Percentiles rank a stretch among this genome's conserved stretches.
These are phyloP conservation scores for Cenococcum geophilum DNA, from an alignment of 495 filamentous ascomycete genomes.

Conservation along the genomic window DNA sequence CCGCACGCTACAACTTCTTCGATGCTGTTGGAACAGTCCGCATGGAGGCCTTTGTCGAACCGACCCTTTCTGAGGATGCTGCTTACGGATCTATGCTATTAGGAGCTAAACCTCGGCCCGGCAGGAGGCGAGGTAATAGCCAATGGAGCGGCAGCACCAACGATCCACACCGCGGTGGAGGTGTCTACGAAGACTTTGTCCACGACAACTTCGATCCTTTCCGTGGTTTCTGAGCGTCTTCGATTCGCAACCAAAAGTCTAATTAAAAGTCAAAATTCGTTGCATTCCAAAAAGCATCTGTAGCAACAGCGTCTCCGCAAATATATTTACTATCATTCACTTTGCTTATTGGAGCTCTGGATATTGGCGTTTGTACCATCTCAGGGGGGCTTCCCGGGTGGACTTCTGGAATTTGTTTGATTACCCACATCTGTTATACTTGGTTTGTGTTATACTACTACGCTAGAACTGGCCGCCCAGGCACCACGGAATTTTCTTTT, in stretches of 20 bases:
- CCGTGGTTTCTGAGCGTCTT: conserved; percentile 20
- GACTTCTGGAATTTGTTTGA: background rate
- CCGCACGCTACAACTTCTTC: conserved; percentile 53
- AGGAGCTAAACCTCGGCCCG: conserved; percentile 12
- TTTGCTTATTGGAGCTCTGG: background rate
- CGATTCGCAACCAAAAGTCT: background rate
- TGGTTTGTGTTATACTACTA: background rate
- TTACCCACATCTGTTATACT: background rate
- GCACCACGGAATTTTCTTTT: conserved; percentile 1
- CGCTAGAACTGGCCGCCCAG: conserved; percentile 4
- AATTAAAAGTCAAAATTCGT: background rate
- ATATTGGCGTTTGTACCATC: conserved; percentile 3
- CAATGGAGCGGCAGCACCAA: conserved; percentile 31
- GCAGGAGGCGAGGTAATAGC: conserved; percentile 27
- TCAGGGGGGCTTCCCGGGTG: background rate
- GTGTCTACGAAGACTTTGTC: conserved; percentile 28
- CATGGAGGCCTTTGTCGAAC: conserved; percentile 92
- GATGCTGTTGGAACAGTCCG: conserved; percentile 82
- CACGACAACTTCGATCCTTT: conserved; percentile 27
- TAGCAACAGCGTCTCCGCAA: background rate
- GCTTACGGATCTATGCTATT: background rate
- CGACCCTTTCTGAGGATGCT: conserved; percentile 36
- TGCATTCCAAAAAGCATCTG: background rate
- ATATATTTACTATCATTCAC: background rate
- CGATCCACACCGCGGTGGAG: conserved; percentile 22